Percentiles rank a stretch among this genome's conserved stretches.
Conservation (phyloP, 371 early-diverging fungal species). For the Mucor irregularis region DNA sequence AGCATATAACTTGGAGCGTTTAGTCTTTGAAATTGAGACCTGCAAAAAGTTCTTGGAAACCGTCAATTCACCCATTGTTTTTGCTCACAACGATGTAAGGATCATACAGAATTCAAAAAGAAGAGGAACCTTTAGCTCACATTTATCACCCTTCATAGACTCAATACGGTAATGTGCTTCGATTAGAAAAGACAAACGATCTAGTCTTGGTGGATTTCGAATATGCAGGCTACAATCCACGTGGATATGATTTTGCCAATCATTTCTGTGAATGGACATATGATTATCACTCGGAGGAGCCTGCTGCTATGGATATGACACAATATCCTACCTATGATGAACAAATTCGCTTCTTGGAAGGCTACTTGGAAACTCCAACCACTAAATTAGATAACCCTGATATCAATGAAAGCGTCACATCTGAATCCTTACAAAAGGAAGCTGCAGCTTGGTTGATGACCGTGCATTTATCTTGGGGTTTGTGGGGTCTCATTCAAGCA, state of each 20-base stretch:
- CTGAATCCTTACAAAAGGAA: slow-evolving; percentile 41
- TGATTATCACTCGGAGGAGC: slow-evolving; percentile 68
- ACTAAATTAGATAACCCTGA: slow-evolving; percentile 26
- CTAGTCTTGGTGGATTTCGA: slow-evolving; percentile 84
- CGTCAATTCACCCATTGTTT: slow-evolving; percentile 67
- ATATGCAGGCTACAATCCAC: slow-evolving; percentile 87
- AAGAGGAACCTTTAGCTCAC: too few relatives aligned
- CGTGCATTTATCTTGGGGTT: slow-evolving; percentile 78
- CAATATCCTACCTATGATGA: slow-evolving; percentile 66
- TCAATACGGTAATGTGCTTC: slow-evolving; percentile 86
- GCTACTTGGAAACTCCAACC: slow-evolving; percentile 59
- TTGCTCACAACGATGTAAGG: slow-evolving; percentile 84
- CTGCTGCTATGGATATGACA: slow-evolving; percentile 51
- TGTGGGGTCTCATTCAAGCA: slow-evolving; percentile 84
- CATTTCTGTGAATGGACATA: slow-evolving; percentile 92
- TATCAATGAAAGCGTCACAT: slow-evolving; percentile 12
- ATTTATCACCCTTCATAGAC: too few relatives aligned
- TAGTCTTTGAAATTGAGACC: slow-evolving; percentile 51
- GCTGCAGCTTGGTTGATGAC: slow-evolving; percentile 56
- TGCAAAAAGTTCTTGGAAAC: slow-evolving; percentile 38
- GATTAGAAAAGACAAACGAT: slow-evolving; percentile 53
- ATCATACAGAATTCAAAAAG: too few relatives aligned
- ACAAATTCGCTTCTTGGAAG: slow-evolving; percentile 61
- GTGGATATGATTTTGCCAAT: slow-evolving; percentile 85
- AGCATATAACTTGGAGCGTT: slow-evolving; percentile 44